These are phyloP conservation scores for Juglanconis juglandina DNA, from an alignment of 2,329 filamentous ascomycete genomes.

Conservation along the genomic window DNA sequence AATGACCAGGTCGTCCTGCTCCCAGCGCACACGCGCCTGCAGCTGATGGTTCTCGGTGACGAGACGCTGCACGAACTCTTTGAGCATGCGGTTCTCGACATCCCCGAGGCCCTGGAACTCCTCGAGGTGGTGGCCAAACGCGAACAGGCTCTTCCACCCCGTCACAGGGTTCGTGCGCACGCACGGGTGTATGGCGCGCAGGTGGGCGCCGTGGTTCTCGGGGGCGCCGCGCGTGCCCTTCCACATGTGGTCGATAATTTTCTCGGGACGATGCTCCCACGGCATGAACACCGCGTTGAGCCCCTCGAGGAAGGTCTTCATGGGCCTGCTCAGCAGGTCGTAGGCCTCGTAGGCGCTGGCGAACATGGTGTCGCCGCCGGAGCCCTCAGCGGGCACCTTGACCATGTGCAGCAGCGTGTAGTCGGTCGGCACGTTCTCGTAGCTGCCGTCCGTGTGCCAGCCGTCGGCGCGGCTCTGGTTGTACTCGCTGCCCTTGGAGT, in stretches of 20 bases:
- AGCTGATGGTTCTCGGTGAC: too few species aligned
- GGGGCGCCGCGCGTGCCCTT: background rate
- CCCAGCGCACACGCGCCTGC: too few species aligned
- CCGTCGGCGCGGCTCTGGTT: constrained; percentile 18
- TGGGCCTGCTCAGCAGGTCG: constrained; percentile 56
- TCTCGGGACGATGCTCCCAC: background rate
- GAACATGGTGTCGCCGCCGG: constrained; percentile 57
- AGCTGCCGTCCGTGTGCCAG: constrained; percentile 65
- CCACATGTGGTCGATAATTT: background rate
- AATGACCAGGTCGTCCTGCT: too few species aligned
- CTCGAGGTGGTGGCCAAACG: constrained; percentile 42
- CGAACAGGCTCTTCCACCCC: constrained; percentile 55
- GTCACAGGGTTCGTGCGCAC: constrained; percentile 57
- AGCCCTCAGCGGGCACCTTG: constrained; percentile 45
- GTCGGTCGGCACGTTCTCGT: constrained; percentile 61
- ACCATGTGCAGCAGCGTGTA: constrained; percentile 56
- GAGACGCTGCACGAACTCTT: too few species aligned
- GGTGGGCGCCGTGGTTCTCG: constrained; percentile 10
- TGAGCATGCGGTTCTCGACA: too few species aligned
- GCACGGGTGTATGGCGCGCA: constrained; percentile 52
- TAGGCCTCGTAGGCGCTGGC: constrained; percentile 66
- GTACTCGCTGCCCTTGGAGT: constrained; percentile 42
- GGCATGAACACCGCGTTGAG: constrained; percentile 27
- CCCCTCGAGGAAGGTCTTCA: constrained; percentile 55
- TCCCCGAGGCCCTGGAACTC: too few species aligned